These are phyloP conservation scores for Talaromyces islandicus DNA, from an alignment of 2,329 filamentous ascomycete species.

Conservation along the genomic window DNA sequence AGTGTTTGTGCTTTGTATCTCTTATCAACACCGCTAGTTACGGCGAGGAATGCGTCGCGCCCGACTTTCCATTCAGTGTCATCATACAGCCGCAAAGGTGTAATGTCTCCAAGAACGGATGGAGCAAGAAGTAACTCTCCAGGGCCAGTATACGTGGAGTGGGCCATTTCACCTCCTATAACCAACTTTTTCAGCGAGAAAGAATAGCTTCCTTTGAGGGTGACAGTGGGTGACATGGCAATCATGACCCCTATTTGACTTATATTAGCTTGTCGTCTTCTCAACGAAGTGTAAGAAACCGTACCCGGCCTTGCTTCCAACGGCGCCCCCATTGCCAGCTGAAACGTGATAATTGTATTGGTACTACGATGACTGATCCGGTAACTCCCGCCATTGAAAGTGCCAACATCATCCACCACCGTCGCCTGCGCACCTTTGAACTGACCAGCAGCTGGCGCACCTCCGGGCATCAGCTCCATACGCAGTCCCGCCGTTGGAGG, in stretches of 20 bases:
- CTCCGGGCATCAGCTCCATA: constrained; percentile 25
- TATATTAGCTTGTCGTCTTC: not conserved
- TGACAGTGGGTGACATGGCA: constrained; percentile 85
- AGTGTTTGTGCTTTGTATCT: constrained; percentile 82
- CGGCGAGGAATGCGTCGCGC: constrained; percentile 78
- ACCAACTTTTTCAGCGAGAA: constrained; percentile 92
- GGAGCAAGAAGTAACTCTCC: constrained; percentile 86
- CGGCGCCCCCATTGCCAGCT: constrained; percentile 84
- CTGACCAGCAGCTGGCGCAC: constrained; percentile 44
- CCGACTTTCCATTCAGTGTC: constrained; percentile 71
- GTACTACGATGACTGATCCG: constrained; percentile 87
- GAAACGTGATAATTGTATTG: constrained; percentile 85
- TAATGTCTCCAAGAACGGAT: constrained; percentile 74
- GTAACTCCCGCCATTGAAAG: constrained; percentile 93
- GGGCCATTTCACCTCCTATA: constrained; percentile 69
- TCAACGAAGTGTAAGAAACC: not conserved
- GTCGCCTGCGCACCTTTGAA: constrained; percentile 61
- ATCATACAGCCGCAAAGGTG: constrained; percentile 67
- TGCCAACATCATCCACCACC: constrained; percentile 79
- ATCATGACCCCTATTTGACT: constrained; percentile 68
- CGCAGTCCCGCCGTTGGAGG: constrained; percentile 47
- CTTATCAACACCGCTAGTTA: constrained; percentile 79
- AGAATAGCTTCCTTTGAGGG: constrained; percentile 73
- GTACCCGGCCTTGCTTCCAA: constrained; percentile 70
- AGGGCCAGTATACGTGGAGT: constrained; percentile 78